Evolutionary conservation across 345 rosid species (phyloP).

Genomic region (Linum tenue): DNA sequence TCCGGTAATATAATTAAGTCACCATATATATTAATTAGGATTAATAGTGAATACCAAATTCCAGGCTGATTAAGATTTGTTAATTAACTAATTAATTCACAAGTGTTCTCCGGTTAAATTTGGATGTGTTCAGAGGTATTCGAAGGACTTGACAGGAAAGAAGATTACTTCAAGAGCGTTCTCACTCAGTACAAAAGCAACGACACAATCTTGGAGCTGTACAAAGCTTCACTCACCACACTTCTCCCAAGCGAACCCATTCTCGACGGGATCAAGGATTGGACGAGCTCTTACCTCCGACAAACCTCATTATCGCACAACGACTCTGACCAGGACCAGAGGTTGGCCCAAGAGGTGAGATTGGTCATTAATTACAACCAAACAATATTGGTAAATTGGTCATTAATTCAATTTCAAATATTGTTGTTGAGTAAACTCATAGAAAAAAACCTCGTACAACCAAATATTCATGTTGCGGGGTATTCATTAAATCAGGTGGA

Average conservation of each 20-base stretch:
- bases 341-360: background rate
- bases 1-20: background rate
- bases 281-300: slow-evolving; percentile 6
- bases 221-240: slow-evolving; percentile 6
- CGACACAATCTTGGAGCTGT: background rate
- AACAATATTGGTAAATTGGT: too few species aligned
- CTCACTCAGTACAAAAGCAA: background rate
- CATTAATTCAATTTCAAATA: too few species aligned
- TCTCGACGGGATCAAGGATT: slow-evolving; percentile 3
- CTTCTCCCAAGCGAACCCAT: slow-evolving; percentile 5
- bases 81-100: too few species aligned
- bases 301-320: background rate
- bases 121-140: slow-evolving; percentile 8
- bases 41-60: too few species aligned
- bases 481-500: slow-evolving; percentile 8
- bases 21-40: background rate
- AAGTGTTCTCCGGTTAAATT: background rate
- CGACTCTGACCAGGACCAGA: background rate
- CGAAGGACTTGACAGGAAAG: background rate
- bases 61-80: too few species aligned
- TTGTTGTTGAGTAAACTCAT: background rate
- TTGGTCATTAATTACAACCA: too few species aligned
- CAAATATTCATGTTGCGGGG: too few species aligned
- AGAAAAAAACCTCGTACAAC: too few species aligned
- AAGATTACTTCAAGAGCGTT: background rate